Base-by-base conservation (phyloP, 2,329 filamentous ascomycete species). In the Fusarium sp. region DNA sequence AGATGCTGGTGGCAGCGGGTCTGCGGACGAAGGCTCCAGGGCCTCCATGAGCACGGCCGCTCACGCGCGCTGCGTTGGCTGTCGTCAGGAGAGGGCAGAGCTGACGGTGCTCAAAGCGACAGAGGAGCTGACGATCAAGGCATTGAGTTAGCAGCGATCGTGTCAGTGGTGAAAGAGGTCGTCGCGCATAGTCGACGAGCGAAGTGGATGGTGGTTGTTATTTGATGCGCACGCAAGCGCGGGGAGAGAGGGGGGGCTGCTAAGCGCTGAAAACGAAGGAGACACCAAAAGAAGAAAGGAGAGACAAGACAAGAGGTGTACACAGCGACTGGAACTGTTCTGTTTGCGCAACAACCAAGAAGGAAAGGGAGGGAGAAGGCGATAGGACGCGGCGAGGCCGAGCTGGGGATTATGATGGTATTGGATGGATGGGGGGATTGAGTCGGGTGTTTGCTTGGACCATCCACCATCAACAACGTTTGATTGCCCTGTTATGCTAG, bases 1-100 rank as follows among this genome's bases (percentile, higher is more conserved):
- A 78, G 77, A 63, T 60, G 73, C 74, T 78, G 76, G 77, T 64
- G 76, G 68, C 73, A 79, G 71, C 76, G 77, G 75, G 67, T 69
- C 66, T 68, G 57, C 71, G 57, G 72, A 67, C 60, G 70, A 77
- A 73, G 70, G 66, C 67, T 77, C 76, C 75, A 78, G 71, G 75
- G 70, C 76, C 64, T 78, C 78, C 78, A 79, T 78, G 68, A 69
- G 74, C 76, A 74, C 70, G 75, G 69, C 70, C 74, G 64, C 69
- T 71, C 66, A 42, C 52, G 66, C 72, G 72, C 72, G 70, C 31
- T 56, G 50, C 50, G 72, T 56, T 75, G 70, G 63, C 64, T 64
- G 66, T 72, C 35, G 70, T 74, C 72, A 76, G 70, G 74, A 77
- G 72, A 77, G 65, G 62, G 64, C 54, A 69, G 75, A 78, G 76